Evolutionary conservation across 805 yeast genomes (phyloP).

Genomic region (Clavispora carvajalis): DNA sequence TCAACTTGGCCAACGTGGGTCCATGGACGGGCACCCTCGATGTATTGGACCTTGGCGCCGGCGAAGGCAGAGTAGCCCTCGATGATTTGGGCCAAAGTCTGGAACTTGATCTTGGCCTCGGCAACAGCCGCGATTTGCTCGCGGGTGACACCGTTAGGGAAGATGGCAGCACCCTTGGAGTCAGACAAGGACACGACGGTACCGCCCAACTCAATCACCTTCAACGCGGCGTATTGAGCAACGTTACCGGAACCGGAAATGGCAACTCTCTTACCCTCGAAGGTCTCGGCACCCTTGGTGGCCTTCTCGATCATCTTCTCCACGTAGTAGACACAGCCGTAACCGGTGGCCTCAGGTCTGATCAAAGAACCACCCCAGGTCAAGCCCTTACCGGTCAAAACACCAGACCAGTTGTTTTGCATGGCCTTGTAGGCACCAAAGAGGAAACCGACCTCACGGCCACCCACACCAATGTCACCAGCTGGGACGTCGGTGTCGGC

Average conservation of each 20-base stretch:
- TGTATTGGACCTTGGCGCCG: slow-evolving; percentile 62
- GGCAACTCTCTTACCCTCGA: slow-evolving; percentile 91
- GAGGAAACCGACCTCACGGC: slow-evolving; percentile 89
- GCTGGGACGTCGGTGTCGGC: slow-evolving; percentile 98
- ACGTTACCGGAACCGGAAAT: slow-evolving; percentile 98
- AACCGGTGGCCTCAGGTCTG: slow-evolving; percentile 99
- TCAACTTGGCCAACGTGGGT: slow-evolving; percentile 84
- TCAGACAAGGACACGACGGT: slow-evolving; percentile 91
- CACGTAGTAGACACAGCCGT: slow-evolving; percentile 93
- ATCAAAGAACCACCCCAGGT: slow-evolving; percentile 99
- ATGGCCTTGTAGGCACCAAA: slow-evolving; percentile 94
- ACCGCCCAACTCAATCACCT: slow-evolving; percentile 96
- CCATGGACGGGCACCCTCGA: slow-evolving; percentile 97
- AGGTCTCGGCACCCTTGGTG: slow-evolving; percentile 80
- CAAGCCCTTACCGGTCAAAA: slow-evolving; percentile 95
- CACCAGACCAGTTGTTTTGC: slow-evolving; percentile 95
- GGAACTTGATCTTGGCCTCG: slow-evolving; percentile 75
- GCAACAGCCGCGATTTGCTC: slow-evolving; percentile 73
- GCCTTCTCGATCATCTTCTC: slow-evolving; percentile 97
- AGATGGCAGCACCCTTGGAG: slow-evolving; percentile 84
- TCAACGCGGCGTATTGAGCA: slow-evolving; percentile 97
- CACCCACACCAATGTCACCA: slow-evolving; percentile 99
- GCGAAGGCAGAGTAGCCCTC: slow-evolving; percentile 52
- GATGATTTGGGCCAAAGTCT: slow-evolving; percentile 65
- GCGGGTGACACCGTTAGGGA: slow-evolving; percentile 74